Base-by-base conservation (phyloP, 2,329 filamentous ascomycete species). In the Harringtonia lauricola region DNA sequence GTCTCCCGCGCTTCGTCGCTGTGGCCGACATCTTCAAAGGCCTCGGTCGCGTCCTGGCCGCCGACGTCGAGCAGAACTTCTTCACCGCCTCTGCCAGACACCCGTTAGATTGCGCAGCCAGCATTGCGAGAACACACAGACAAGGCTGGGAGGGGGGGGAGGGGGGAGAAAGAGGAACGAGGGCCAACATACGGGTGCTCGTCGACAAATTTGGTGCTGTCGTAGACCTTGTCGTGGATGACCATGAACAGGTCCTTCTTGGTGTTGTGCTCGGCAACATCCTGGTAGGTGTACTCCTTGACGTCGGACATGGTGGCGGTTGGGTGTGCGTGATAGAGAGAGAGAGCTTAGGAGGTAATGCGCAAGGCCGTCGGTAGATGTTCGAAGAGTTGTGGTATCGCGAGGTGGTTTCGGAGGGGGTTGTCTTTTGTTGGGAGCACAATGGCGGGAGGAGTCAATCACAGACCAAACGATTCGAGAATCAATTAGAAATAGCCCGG, bases 11-110 rank as follows among this genome's bases (percentile, higher is more conserved):
- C 92, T 74, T 98, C 92, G 66, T 98, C 92, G 58, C 86, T 94
- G 83, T 98, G 92, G 61, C 92, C 92, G 59, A 98, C 92, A 67
- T 98, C 92, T 72, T 98, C 92, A 63, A 98, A 98, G 49, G 92
- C 90, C 70, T 96, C 92, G 57, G 90, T 95, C 58, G 86, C 84
- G 66, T 98, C 92, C 70, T 95, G 89, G 55, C 92, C 92, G 59
- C 75, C 92, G 52, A 96, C 89, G 56, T 98, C 92, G 55, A 98
- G 83, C 51, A 98, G 72, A 56, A 98, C 92, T 72, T 98, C 92
- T 71, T 98, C 92, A 70, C 92, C 92, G 72, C 92, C 92, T 57
- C 92, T 96, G 60, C 47, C 44, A 37, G 44, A 34, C 40, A 26
- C 8, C 2, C 5, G 17, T 41, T 28, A 41, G 39, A 26, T 26